Evolutionary conservation across 1,284 basidiomycete genomes (phyloP).

Genomic region (Bondarzewia mesenterica): DNA sequence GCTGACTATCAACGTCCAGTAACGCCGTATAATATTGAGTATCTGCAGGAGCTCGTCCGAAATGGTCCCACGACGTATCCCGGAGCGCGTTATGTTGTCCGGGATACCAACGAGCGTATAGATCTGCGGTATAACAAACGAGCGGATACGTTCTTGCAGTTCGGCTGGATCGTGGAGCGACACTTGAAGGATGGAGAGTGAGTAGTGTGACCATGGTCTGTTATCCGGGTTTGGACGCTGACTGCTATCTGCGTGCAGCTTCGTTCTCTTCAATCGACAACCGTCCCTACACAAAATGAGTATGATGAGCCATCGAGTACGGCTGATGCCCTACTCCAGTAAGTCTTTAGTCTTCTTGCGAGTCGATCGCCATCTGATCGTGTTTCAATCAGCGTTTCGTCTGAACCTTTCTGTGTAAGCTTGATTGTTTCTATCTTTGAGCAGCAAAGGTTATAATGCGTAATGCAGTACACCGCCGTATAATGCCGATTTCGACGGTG

Average conservation of each 20-base stretch:
- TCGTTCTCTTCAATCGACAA: conserved; percentile 96
- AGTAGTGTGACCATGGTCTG: conserved; percentile 29
- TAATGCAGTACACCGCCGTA: conserved; percentile 72
- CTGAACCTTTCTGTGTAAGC: conserved; percentile 93
- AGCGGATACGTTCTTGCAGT: conserved; percentile 96
- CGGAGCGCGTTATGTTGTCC: conserved; percentile 94
- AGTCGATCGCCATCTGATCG: conserved; percentile 17
- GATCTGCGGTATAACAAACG: conserved; percentile 96
- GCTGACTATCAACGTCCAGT: conserved; percentile 57
- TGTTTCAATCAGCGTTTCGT: conserved; percentile 69
- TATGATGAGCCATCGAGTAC: conserved; percentile 99
- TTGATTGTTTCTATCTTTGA: not conserved
- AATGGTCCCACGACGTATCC: conserved; percentile 96
- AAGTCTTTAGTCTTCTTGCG: conserved; percentile 25
- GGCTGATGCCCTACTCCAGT: conserved; percentile 98
- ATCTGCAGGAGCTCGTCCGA: conserved; percentile 93
- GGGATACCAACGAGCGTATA: conserved; percentile 97
- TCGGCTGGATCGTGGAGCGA: conserved; percentile 98
- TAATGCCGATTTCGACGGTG: conserved; percentile 98
- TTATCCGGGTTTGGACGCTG: not conserved
- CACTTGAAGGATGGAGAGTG: conserved; percentile 97
- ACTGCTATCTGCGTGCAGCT: conserved; percentile 37
- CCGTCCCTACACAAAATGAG: conserved; percentile 99
- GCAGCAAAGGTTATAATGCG: conserved; percentile 3
- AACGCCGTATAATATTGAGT: conserved; percentile 95